These are phyloP conservation scores for Termitomyces sp. DNA, from an alignment of 768 basidiomycete genomes.

Conservation along the genomic window DNA sequence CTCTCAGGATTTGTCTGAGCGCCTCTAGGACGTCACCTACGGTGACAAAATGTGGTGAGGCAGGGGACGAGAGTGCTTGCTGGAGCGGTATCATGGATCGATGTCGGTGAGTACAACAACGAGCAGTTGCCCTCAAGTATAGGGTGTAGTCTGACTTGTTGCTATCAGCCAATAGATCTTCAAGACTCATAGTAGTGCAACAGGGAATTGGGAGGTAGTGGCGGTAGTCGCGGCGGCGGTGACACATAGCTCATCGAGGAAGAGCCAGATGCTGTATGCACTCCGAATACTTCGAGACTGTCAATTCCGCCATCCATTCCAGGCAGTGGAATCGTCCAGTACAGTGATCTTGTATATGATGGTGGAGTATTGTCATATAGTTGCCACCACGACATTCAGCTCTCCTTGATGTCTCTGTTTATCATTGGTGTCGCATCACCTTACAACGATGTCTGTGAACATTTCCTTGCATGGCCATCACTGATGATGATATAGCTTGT, in stretches of 20 bases:
- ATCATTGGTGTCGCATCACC: not conserved
- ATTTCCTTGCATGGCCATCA: not conserved
- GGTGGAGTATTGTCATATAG: not conserved
- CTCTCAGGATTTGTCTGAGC: not conserved
- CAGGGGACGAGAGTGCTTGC: conserved; percentile 2
- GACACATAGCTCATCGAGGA: not conserved
- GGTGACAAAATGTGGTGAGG: not conserved
- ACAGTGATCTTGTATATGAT: conserved; percentile 7
- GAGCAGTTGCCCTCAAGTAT: not conserved
- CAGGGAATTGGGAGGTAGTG: not conserved
- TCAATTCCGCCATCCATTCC: not conserved
- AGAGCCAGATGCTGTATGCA: not conserved
- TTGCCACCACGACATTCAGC: not conserved
- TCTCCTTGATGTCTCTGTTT: not conserved
- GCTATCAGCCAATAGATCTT: not conserved
- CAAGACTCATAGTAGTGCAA: not conserved
- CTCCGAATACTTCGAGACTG: not conserved
- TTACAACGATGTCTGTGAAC: not conserved
- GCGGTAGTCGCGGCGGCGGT: not conserved
- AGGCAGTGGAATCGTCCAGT: conserved; percentile 10
- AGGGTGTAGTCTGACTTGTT: not conserved
- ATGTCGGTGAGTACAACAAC: not conserved
- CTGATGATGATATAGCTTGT: not conserved
- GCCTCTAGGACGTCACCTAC: conserved; percentile 8
- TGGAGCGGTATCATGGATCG: not conserved